phyloP scores from a whole-genome alignment of 495 filamentous ascomycete genomes.

The Choiromyces venosus region DNA sequence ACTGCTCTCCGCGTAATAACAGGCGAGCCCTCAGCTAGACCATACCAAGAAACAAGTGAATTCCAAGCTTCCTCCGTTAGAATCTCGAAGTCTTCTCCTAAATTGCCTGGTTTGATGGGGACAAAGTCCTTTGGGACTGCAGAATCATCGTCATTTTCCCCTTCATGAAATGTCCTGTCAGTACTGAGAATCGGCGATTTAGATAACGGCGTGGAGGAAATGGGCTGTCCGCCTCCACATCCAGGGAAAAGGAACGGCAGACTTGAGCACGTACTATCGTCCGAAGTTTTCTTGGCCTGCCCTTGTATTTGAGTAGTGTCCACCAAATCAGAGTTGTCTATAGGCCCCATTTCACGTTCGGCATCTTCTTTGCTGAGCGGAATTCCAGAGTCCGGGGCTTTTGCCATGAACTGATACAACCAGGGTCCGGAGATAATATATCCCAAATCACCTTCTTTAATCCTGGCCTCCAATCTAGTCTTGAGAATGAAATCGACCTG shows the following conservation, averaged over 20 bases:
- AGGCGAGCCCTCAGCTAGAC: conserved; percentile 61
- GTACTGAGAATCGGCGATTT: conserved; percentile 43
- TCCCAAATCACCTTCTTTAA: conserved; percentile 64
- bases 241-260: conserved; percentile 27
- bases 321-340: conserved; percentile 74
- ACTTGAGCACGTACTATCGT: conserved; percentile 34
- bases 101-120: conserved; percentile 67
- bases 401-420: conserved; percentile 67
- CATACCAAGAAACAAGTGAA: conserved; percentile 74
- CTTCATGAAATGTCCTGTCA: conserved; percentile 47
- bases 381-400: conserved; percentile 47
- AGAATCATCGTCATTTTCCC: conserved; percentile 44
- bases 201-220: conserved; percentile 45
- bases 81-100: conserved; percentile 66
- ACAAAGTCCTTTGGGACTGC: conserved; percentile 55
- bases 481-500: conserved; percentile 66
- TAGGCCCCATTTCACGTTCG: conserved; percentile 66
- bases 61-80: conserved; percentile 77
- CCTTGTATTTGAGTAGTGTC: conserved; percentile 38
- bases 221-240: conserved; percentile 22
- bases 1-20: conserved; percentile 71
- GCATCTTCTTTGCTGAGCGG: conserved; percentile 57
- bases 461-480: conserved; percentile 49
- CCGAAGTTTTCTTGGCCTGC: conserved; percentile 16
- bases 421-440: conserved; percentile 75